Evolutionary conservation across 768 basidiomycete species (phyloP).

Genomic region (Lentinula lateritia): DNA sequence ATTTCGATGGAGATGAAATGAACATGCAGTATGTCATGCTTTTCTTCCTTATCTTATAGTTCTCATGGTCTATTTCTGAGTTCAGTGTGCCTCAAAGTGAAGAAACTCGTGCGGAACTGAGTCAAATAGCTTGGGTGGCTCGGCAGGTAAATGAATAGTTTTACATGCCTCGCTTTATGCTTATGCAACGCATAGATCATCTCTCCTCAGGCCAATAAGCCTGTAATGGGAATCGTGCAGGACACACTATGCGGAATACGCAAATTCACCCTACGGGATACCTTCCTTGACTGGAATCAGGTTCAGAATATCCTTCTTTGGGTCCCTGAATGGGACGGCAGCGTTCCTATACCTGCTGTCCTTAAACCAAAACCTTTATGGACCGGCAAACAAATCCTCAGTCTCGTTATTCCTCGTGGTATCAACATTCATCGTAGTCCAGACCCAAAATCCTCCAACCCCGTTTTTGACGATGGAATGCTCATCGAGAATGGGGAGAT

Average conservation of each 20-base stretch:
- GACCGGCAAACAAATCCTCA: slow-evolving; percentile 96
- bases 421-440: slow-evolving; percentile 87
- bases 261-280: slow-evolving; percentile 94
- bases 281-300: slow-evolving; percentile 91
- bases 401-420: slow-evolving; percentile 88
- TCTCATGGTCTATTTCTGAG: neutral
- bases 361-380: slow-evolving; percentile 96
- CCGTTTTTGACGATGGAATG: slow-evolving; percentile 90
- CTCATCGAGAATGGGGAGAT: slow-evolving; percentile 96
- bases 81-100: slow-evolving; percentile 92
- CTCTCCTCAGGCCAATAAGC: slow-evolving; percentile 98
- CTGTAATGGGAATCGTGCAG: slow-evolving; percentile 99
- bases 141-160: slow-evolving; percentile 56
- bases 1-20: slow-evolving; percentile 99
- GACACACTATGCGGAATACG: slow-evolving; percentile 97
- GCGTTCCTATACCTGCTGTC: slow-evolving; percentile 87
- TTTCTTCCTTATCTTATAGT: neutral
- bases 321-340: slow-evolving; percentile 97
- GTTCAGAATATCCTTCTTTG: slow-evolving; percentile 98
- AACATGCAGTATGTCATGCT: slow-evolving; percentile 90
- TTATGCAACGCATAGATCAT: slow-evolving; percentile 63
- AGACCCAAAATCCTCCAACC: slow-evolving; percentile 73
- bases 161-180: neutral
- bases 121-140: slow-evolving; percentile 97
- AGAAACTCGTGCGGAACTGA: slow-evolving; percentile 96